phyloP scores from a whole-genome alignment of 2,329 filamentous ascomycete species.

The Paecilomyces niveus region DNA sequence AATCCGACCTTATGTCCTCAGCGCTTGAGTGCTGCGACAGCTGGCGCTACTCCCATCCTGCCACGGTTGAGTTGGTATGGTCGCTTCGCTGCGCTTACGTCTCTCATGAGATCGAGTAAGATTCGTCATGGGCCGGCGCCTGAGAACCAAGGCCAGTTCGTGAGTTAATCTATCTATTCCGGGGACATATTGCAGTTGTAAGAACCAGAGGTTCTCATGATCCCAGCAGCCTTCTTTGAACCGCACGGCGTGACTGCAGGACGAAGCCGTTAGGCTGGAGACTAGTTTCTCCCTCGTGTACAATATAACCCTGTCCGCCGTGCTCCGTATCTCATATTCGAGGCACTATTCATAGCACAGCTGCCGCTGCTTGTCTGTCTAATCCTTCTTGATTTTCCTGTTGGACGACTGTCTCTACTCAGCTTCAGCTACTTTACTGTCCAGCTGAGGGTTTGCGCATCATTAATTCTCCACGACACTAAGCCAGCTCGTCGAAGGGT shows the following conservation, averaged over 20 bases:
- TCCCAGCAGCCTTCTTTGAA: neutral
- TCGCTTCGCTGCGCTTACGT: neutral
- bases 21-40: neutral
- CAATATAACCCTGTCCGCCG: neutral
- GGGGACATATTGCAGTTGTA: neutral
- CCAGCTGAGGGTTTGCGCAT: neutral
- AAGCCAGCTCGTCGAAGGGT: neutral
- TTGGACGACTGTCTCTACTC: neutral
- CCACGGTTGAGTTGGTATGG: neutral
- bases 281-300: neutral
- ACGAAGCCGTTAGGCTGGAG: neutral
- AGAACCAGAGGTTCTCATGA: neutral
- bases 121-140: neutral
- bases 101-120: neutral
- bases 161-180: neutral
- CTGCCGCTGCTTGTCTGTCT: neutral
- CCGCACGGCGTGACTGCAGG: neutral
- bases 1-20: neutral
- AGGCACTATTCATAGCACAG: neutral
- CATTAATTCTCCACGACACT: neutral
- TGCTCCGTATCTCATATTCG: neutral
- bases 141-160: neutral
- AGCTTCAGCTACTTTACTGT: neutral
- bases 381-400: neutral
- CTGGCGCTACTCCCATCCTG: neutral